Evolutionary conservation across 2,329 filamentous ascomycete genomes (phyloP), one percentile per base, ranked within the genome.

Genomic region (Xylaria sp.): DNA sequence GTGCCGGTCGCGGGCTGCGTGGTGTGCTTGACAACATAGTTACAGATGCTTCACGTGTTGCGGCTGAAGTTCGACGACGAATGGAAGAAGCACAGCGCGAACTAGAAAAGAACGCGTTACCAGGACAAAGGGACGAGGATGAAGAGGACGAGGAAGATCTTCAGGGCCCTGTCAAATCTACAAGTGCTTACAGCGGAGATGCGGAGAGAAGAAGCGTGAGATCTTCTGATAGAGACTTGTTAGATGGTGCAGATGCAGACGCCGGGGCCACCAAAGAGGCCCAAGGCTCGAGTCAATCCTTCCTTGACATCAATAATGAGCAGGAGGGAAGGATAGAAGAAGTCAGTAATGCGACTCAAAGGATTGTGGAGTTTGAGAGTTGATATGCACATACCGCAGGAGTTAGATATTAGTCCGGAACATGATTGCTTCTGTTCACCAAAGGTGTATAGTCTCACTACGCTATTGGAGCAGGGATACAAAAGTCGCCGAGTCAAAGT

Each of bases 1-100:
- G 86, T 0, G 86, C 87, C 48, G 87, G 91, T 70, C 85, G 94
- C 73, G 94, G 96, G 25, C 86, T 99, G 1, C 88, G 96, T 51
- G 96, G 96, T 23, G 96, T 99, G 68, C 85, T 99, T 48, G 96
- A 99, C 82, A 97, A 97, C 76, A 98, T 99, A 76, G 96, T 98
- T 72, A 97, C 92, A 1, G 96, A 99, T 78, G 96, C 96, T 51
- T 98, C 98, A 90, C 91, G 95, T 41, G 95, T 98, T 68, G 96
- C 96, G 0, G 93, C 92, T 0, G 96, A 99, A 80, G 95, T 99
- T 61, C 88, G 92, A 73, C 89, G 94, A 76, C 88, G 94, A 54
- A 97, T 98, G 91, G 95, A 99, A 72, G 96, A 99, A 79, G 95
- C 95, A 2, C 94, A 98, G 81, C 91, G 90, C 74, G 95, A 98